Evolutionary conservation across 164 flowering plant genomes (phyloP).

Genomic region (grape (Vitis vinifera)): ASM3070453v1 NC_081821.1:7815001-7815500

Average conservation of each 20-base stretch:
- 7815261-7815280: constrained; percentile 74
- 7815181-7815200: constrained; percentile 32
- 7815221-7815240: constrained; percentile 33
- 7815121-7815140: constrained; percentile 84
- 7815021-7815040: not conserved
- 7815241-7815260: constrained; percentile 69
- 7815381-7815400: constrained; percentile 89
- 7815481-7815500: constrained; percentile 47
- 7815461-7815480: constrained; percentile 33
- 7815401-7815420: constrained; percentile 84
- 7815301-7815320: constrained; percentile 63
- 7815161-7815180: constrained; percentile 56
- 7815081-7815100: constrained; percentile 35
- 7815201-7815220: constrained; percentile 75
- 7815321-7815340: constrained; percentile 70
- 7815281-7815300: constrained; percentile 69
- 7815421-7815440: constrained; percentile 65
- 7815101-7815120: constrained; percentile 75
- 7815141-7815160: constrained; percentile 95
- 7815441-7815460: constrained; percentile 75
- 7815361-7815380: constrained; percentile 62
- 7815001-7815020: not conserved
- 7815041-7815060: not conserved
- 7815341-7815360: constrained; percentile 82
- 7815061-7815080: not conserved